These are phyloP conservation scores for Platanthera guangdongensis DNA, from an alignment of 106 monocot species.

Conservation along the genomic window DNA sequence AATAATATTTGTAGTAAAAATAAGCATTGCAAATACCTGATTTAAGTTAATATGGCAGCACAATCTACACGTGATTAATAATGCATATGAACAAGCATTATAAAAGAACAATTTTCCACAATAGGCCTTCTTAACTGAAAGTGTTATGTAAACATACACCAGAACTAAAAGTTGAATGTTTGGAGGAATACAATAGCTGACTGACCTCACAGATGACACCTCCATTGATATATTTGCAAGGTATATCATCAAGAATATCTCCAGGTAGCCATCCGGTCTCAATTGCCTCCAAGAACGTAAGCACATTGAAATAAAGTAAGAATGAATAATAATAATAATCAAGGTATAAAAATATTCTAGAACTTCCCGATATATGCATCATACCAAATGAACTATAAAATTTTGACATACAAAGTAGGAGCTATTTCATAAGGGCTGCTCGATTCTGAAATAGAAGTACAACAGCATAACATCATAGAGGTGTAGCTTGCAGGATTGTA, in stretches of 20 bases:
- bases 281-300: constrained; percentile 56
- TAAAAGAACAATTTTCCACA: background rate
- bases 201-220: constrained; percentile 82
- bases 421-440: background rate
- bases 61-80: background rate
- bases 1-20: background rate
- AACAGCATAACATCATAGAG: background rate
- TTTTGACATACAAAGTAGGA: background rate
- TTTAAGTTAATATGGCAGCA: background rate
- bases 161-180: background rate
- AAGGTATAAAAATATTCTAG: background rate
- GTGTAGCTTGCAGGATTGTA: background rate
- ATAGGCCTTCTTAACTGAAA: background rate
- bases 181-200: background rate
- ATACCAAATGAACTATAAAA: background rate
- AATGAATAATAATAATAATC: background rate
- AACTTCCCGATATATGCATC: background rate
- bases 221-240: constrained; percentile 75
- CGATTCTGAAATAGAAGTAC: background rate
- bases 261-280: constrained; percentile 80
- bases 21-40: background rate
- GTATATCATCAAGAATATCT: constrained; percentile 92
- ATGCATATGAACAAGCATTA: background rate
- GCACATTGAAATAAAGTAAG: constrained; percentile 1
- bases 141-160: background rate